Evolutionary conservation across 2,329 filamentous ascomycete genomes (phyloP).

Genomic region (Talaromyces albobiverticillius): DNA sequence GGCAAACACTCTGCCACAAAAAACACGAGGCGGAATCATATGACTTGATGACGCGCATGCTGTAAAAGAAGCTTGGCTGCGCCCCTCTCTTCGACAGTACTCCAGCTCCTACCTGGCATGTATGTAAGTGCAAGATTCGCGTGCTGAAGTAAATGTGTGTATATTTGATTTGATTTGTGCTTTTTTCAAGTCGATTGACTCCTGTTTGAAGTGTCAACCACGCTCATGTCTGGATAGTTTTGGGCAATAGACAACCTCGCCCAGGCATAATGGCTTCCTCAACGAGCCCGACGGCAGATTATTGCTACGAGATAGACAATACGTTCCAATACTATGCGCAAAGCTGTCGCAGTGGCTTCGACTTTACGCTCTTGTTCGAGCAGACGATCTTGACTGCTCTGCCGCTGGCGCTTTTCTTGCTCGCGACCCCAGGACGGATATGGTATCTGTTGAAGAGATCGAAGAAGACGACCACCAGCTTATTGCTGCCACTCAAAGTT

Average conservation of each 20-base stretch:
- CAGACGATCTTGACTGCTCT: slow-evolving; percentile 39
- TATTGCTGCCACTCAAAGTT: slow-evolving; percentile 30
- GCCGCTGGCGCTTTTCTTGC: slow-evolving; percentile 34
- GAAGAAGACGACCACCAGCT: slow-evolving; percentile 34
- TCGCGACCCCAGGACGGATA: slow-evolving; percentile 34
- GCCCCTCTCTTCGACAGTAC: neutral
- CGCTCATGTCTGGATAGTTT: neutral
- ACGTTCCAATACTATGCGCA: slow-evolving; percentile 31
- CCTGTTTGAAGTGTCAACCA: slow-evolving; percentile 1
- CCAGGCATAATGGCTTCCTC: slow-evolving; percentile 20
- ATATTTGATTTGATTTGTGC: too few relatives aligned
- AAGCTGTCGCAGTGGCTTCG: slow-evolving; percentile 39
- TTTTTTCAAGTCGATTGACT: too few relatives aligned
- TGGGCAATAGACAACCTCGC: slow-evolving; percentile 1
- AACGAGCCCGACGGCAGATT: slow-evolving; percentile 12
- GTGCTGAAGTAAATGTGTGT: neutral
- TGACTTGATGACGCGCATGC: slow-evolving; percentile 6
- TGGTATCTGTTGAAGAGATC: slow-evolving; percentile 32
- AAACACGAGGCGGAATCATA: slow-evolving; percentile 3
- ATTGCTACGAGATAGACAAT: slow-evolving; percentile 34
- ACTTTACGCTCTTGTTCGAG: slow-evolving; percentile 48
- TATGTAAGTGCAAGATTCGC: neutral
- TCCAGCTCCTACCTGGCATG: neutral
- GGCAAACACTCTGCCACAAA: too few relatives aligned
- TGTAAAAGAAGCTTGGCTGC: slow-evolving; percentile 8